Base-by-base conservation (phyloP, 202 grass and related monocot species). In the Saccharum hybrid region DNA sequence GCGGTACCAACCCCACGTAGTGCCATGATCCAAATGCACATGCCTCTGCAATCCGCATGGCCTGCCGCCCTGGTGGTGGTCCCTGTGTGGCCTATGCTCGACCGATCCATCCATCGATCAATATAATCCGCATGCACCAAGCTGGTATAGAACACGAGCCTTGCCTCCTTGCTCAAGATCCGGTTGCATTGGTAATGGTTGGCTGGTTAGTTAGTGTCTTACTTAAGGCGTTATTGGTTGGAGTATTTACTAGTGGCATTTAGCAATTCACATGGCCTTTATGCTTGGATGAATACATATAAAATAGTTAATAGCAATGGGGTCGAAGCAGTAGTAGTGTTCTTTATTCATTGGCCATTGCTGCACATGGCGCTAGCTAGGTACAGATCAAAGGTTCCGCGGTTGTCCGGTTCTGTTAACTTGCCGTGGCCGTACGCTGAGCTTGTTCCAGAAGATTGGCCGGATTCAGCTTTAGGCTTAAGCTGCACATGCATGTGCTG, bases 1-100 rank as follows among this genome's bases (percentile, higher is more conserved):
- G n/a, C n/a, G n/a, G n/a, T n/a, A n/a, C n/a, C n/a, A n/a, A 64
- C 39, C 51, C 37, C 80, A 33, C 39, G 68, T 82, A 73, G 80
- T 22, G 80, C 60, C 80, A 82, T 73, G 80, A 82, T 82, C 68
- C 80, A 82, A 82, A 30, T 46, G 80, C 68, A 72, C 80, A 82
- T 82, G 80, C 68, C 37, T n/a, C 7, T 33, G 49, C 22, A 43
- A 10, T 11, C n/a, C 1, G 57, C 57, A 60, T 31, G 12, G 26
- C 60, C 10, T 46, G 23, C 18, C 11, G 9, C 5, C 12, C 34
- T 14, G 49, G 48, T 46, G 59, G 60, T 77, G 79, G 46, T 56
- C 78, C 48, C 11, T 34, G 38, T 8, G 18, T 7, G 51, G 16
- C 18, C 52, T 43, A 7, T 42, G 42, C 42, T n/a, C 6, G 15